These are phyloP conservation scores for Blepharisma undulans DNA, from an alignment of 169 alveolate genomes.

Conservation along the genomic window DNA sequence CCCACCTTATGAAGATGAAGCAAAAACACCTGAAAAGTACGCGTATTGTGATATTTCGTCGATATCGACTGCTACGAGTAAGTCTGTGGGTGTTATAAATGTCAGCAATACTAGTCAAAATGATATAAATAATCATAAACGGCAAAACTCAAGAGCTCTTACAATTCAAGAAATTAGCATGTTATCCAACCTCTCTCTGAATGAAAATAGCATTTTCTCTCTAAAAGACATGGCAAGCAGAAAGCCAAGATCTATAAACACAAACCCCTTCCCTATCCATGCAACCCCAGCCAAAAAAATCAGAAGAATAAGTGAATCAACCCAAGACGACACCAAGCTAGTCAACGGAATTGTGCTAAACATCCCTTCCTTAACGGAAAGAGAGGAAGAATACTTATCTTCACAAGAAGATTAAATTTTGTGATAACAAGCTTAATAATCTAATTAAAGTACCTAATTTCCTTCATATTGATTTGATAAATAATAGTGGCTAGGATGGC, in stretches of 20 bases:
- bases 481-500: constrained; percentile 35
- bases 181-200: not conserved
- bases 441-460: not conserved
- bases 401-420: not conserved
- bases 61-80: not conserved
- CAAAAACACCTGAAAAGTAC: not conserved
- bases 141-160: not conserved
- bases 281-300: not conserved
- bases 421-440: not conserved
- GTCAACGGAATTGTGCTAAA: not conserved
- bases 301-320: not conserved
- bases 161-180: not conserved
- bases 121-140: not conserved
- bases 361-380: not conserved
- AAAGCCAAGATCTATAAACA: not conserved
- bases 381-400: not conserved
- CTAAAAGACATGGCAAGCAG: not conserved
- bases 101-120: not conserved
- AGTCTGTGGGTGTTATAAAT: not conserved
- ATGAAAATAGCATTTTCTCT: not conserved
- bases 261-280: not conserved
- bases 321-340: not conserved
- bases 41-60: not conserved
- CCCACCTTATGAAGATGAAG: not conserved
- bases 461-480: not conserved